Evolutionary conservation across 2,329 filamentous ascomycete species (phyloP), one percentile per base, ranked within the genome.

Genomic region (Ramichloridium luteum): DNA sequence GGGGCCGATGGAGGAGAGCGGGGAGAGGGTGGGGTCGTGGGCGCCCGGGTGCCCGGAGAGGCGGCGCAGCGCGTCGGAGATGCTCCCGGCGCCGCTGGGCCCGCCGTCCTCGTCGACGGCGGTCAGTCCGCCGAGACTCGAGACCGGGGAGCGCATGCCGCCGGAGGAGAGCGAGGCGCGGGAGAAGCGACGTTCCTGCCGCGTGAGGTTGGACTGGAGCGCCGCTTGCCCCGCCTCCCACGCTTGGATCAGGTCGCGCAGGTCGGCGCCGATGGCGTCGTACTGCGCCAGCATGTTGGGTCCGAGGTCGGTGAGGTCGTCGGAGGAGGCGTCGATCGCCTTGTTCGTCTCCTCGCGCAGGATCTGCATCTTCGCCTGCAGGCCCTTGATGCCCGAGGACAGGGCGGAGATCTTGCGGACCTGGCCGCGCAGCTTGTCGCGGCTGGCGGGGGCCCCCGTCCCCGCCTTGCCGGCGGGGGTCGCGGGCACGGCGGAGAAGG

Each of bases 361-460:
- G 5, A 98, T 67, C 38, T 92, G 85, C 62, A 98, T 75, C 57
- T 96, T 98, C 20, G 90, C 90, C 57, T 96, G 88, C 29, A 98
- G 67, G 8, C 83, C 82, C 16, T 86, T 77, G 39, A 96, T 93
- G 11, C 85, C 86, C 34, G 85, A 82, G 0, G 85, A 93, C 18
- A 98, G 67, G 1, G 80, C 81, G 49, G 82, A 84, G 25, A 98
- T 72, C 52, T 93, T 88, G 38, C 84, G 78, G 36, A 94, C 71
- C 54, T 93, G 88, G 33, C 80, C 77, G 35, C 86, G 79, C 65
- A 88, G 77, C 38, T 83, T 75, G 50, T 94, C 85, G 32, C 78
- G 77, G n/a, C 72, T 72, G 2, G 85, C 81, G 2, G 31, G 34
- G 20, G 37, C 33, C 10, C 79, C 78, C 30, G 64, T 49, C 50